phyloP scores from a whole-genome alignment of 2,329 filamentous ascomycete genomes.

The Chalaropsis thielavioides region DNA sequence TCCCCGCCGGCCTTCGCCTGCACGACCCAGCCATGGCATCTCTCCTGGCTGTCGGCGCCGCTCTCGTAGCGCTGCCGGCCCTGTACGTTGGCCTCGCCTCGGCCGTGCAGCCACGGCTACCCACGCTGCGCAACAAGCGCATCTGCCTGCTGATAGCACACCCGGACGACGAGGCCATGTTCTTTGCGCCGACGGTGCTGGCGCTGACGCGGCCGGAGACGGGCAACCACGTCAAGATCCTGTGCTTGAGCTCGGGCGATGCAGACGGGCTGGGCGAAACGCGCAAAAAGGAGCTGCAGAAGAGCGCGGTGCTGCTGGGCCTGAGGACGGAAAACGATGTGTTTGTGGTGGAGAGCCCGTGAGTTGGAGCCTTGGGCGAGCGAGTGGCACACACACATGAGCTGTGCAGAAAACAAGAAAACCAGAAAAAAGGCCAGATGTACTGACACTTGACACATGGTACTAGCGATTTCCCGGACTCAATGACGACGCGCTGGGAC shows the following conservation, averaged over 20 bases:
- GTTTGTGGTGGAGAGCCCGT: conserved; percentile 69
- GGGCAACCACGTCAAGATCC: conserved; percentile 84
- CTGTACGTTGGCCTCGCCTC: conserved; percentile 39
- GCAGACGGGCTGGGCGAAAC: conserved; percentile 76
- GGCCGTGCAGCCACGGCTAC: conserved; percentile 39
- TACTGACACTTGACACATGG: background rate
- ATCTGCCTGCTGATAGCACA: conserved; percentile 91
- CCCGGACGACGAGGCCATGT: conserved; percentile 98
- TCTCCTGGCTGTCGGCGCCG: conserved; percentile 22
- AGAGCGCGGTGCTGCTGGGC: conserved; percentile 65
- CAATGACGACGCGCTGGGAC: conserved; percentile 71
- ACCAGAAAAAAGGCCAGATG: background rate
- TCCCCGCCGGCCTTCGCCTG: conserved; percentile 7
- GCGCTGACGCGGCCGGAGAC: conserved; percentile 65
- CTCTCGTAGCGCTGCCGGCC: conserved; percentile 32
- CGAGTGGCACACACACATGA: background rate
- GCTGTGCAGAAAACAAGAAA: no score
- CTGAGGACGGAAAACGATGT: conserved; percentile 63
- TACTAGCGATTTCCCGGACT: conserved; percentile 66
- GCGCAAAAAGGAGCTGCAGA: conserved; percentile 67
- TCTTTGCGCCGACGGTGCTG: conserved; percentile 81
- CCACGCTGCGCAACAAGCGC: conserved; percentile 62
- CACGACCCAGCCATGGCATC: conserved; percentile 10
- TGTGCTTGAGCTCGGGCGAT: conserved; percentile 81
- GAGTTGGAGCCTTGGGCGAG: conserved; percentile 23